Evolutionary conservation across 139 green algal species (phyloP).

Genomic region (Chlorella sp.): DNA sequence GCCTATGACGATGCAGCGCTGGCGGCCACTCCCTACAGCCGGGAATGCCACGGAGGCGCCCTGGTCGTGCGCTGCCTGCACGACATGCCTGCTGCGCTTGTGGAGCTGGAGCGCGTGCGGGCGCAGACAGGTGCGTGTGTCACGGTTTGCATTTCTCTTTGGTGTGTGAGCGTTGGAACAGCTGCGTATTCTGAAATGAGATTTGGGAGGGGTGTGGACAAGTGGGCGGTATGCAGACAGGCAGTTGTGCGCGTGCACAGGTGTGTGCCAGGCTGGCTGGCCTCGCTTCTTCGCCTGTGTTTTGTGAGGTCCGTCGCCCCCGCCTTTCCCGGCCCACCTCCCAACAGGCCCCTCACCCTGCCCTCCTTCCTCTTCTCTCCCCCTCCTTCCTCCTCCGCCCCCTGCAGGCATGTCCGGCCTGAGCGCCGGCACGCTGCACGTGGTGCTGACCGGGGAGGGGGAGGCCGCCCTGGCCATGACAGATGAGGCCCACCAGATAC

Average conservation of each 20-base stretch:
- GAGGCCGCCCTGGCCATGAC: slow-evolving; percentile 44
- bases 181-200: no score
- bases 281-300: no score
- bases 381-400: background rate
- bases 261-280: no score
- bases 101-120: slow-evolving; percentile 24
- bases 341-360: background rate
- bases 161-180: no score
- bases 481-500: slow-evolving; percentile 24
- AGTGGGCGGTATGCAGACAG: no score
- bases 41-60: slow-evolving; percentile 50
- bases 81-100: slow-evolving; percentile 47
- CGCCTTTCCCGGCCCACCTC: no score
- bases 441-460: slow-evolving; percentile 57
- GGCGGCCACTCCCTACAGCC: slow-evolving; percentile 4
- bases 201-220: no score
- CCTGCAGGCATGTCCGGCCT: slow-evolving; percentile 25
- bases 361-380: background rate
- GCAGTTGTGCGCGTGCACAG: no score
- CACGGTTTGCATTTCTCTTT: background rate
- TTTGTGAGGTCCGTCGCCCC: no score
- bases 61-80: slow-evolving; percentile 57
- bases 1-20: slow-evolving; percentile 47
- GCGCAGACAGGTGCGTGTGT: slow-evolving; percentile 32
- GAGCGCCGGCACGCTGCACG: slow-evolving; percentile 60